Evolutionary conservation across 805 yeast genomes (phyloP).

Genomic region (Metschnikowia kunwiensis): DNA sequence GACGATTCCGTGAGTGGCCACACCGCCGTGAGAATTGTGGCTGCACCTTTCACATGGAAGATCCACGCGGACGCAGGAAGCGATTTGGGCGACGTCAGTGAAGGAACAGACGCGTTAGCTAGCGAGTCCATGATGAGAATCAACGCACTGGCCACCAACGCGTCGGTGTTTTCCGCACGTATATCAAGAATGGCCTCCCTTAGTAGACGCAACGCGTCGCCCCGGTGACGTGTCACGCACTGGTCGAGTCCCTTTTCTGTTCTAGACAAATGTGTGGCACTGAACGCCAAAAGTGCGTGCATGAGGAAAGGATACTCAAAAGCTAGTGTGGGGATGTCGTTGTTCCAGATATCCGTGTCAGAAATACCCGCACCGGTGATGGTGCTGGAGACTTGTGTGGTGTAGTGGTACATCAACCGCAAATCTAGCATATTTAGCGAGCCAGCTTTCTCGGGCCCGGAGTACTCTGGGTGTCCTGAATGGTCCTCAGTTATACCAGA

Average conservation of each 20-base stretch:
- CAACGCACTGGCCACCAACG: constrained; percentile 87
- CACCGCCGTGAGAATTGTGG: constrained; percentile 92
- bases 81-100: constrained; percentile 46
- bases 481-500: no score
- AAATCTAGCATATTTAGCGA: constrained; percentile 69
- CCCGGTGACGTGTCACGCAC: constrained; percentile 80
- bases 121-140: constrained; percentile 88
- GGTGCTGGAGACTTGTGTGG: constrained; percentile 78
- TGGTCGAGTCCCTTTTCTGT: constrained; percentile 73
- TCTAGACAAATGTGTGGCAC: constrained; percentile 86
- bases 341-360: constrained; percentile 80
- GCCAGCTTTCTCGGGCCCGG: neutral
- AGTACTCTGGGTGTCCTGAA: neutral
- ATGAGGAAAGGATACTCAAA: constrained; percentile 84
- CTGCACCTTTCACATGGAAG: constrained; percentile 95
- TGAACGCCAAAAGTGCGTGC: constrained; percentile 88
- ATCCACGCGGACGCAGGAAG: constrained; percentile 95
- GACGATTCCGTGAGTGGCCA: constrained; percentile 69
- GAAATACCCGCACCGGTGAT: constrained; percentile 90
- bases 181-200: constrained; percentile 85
- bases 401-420: constrained; percentile 81
- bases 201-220: constrained; percentile 76
- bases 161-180: constrained; percentile 83
- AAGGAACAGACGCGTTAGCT: constrained; percentile 79
- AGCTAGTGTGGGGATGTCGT: constrained; percentile 84